phyloP scores from a whole-genome alignment of 257 asterid species.

The Galeopsis tetrahit region DNA sequence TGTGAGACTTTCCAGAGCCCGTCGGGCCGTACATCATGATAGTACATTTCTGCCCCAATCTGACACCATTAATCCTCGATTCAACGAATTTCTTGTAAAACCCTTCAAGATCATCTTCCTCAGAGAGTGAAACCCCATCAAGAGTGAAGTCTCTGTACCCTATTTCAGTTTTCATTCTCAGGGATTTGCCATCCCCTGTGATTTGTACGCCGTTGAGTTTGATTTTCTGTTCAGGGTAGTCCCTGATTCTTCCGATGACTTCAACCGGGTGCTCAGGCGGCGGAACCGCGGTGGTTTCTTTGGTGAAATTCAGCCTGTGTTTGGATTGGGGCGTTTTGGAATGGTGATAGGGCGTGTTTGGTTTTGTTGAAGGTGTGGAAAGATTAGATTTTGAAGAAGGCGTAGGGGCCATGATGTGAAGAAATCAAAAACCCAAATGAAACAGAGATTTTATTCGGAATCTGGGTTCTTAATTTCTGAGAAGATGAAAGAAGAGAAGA shows the following conservation, averaged over 20 bases:
- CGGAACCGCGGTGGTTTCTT: conserved; percentile 38
- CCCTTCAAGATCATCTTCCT: conserved; percentile 71
- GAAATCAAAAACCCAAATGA: conserved; percentile 16
- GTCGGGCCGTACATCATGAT: conserved; percentile 98
- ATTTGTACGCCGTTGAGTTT: conserved; percentile 53
- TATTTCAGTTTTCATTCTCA: conserved; percentile 71
- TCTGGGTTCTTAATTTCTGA: conserved; percentile 16
- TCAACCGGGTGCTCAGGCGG: conserved; percentile 91
- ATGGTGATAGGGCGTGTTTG: conserved; percentile 42
- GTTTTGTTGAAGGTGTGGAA: conserved; percentile 65
- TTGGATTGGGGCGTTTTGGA: conserved; percentile 70
- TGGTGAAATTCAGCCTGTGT: conserved; percentile 57
- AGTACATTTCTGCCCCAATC: conserved; percentile 84
- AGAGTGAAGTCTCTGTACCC: conserved; percentile 84
- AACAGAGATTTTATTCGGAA: background rate
- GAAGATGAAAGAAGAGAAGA: conserved; percentile 20
- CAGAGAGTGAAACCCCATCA: conserved; percentile 85
- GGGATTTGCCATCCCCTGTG: conserved; percentile 53
- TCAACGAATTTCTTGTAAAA: conserved; percentile 77
- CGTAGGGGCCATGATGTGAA: conserved; percentile 33
- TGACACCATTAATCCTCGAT: conserved; percentile 79
- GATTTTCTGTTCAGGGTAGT: conserved; percentile 63
- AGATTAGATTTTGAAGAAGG: conserved; percentile 33
- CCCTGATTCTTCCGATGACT: conserved; percentile 81
- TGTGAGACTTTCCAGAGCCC: conserved; percentile 93